Conservation (phyloP, 2,329 filamentous ascomycete species). For the Diplodia sapinea region DNA sequence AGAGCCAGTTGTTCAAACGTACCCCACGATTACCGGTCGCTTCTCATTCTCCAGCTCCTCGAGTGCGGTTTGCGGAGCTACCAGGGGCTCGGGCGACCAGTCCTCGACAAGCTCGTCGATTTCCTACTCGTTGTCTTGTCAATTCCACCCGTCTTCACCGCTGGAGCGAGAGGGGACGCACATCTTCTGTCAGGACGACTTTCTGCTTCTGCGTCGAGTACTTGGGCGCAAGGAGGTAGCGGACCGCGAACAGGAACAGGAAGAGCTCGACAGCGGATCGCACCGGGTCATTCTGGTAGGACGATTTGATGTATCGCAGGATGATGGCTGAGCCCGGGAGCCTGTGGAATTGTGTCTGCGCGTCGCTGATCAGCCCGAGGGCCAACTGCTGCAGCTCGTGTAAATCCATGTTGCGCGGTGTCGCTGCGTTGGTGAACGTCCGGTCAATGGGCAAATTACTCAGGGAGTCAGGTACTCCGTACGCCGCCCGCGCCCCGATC, state of each 20-base stretch:
- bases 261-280: slow-evolving; percentile 92
- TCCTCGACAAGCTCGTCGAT: slow-evolving; percentile 97
- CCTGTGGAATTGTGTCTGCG: slow-evolving; percentile 76
- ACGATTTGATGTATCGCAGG: slow-evolving; percentile 92
- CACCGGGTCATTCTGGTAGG: slow-evolving; percentile 96
- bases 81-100: slow-evolving; percentile 93
- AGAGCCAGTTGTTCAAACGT: slow-evolving; percentile 39
- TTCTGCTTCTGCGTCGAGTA: slow-evolving; percentile 92
- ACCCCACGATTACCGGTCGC: slow-evolving; percentile 87
- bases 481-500: slow-evolving; percentile 20
- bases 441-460: slow-evolving; percentile 11
- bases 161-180: not conserved
- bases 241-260: slow-evolving; percentile 91
- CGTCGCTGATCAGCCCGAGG: slow-evolving; percentile 60
- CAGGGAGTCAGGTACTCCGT: slow-evolving; percentile 5
- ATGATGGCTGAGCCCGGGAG: slow-evolving; percentile 93
- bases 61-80: slow-evolving; percentile 71
- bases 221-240: slow-evolving; percentile 87
- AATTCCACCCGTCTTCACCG: not conserved
- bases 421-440: slow-evolving; percentile 11
- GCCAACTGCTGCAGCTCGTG: slow-evolving; percentile 61
- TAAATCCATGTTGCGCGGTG: slow-evolving; percentile 58
- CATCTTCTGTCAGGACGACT: slow-evolving; percentile 83
- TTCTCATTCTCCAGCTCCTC: slow-evolving; percentile 86
- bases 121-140: slow-evolving; percentile 61